A percentile compares a stretch with the other conserved stretches of the same genome.
Conservation (phyloP, 179 eudicot species). For the Heliamphora pulchella region DNA sequence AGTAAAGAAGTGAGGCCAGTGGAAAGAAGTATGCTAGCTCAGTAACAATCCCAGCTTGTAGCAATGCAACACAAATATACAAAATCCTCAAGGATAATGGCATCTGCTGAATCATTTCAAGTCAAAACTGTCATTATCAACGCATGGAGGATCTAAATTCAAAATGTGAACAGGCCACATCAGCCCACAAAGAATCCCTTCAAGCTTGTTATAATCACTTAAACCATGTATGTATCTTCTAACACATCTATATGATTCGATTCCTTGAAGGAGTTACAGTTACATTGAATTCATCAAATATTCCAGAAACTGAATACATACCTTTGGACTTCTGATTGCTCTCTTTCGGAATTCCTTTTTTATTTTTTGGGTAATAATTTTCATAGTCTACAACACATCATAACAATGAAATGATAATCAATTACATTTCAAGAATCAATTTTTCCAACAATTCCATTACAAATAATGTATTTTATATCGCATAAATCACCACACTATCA, state of each 20-base stretch:
- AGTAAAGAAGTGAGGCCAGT: not conserved
- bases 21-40: not conserved
- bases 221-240: not conserved
- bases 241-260: not conserved
- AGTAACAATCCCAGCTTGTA: not conserved
- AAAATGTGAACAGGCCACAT: not conserved
- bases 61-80: not conserved
- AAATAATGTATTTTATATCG: no score
- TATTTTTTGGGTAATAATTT: conserved; percentile 67
- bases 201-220: not conserved
- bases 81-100: not conserved
- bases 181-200: not conserved
- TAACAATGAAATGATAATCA: not conserved
- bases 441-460: no score
- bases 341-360: conserved; percentile 54
- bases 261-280: not conserved
- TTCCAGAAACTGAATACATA: conserved; percentile 10
- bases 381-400: conserved; percentile 39
- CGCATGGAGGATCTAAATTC: not conserved
- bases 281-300: not conserved
- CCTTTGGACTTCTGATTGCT: conserved; percentile 59
- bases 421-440: not conserved
- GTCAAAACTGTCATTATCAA: not conserved
- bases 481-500: no score
- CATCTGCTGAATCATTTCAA: not conserved